Evolutionary conservation across 306 rosid species (phyloP), one percentile per base, ranked within the genome.

Genomic region (Ochetophila trinervis): DNA sequence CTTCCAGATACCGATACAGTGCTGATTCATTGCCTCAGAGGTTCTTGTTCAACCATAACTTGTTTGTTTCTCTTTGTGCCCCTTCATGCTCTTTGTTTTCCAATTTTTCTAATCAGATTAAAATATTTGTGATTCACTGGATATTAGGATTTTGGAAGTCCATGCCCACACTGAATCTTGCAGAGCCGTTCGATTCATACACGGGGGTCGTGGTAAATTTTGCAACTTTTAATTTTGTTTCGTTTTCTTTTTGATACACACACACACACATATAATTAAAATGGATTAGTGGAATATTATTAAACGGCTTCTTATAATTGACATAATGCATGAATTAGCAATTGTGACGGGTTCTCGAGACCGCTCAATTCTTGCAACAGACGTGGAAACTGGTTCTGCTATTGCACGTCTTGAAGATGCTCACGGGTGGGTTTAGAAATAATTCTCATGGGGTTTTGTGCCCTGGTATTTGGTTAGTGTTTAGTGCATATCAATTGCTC

Each of bases 291-390:
- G 51, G 17, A 14, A 2, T 17, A 16, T 50, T 49, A 4, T 15
- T 16, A 16, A 49, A 4, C 8, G 53, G 53, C 17, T 49, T 50
- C 54, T 50, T 21, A 50, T 50, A n/a, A 16, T 50, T 50, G 6
- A 2, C 17, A 19, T 50, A 2, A 45, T 15, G 10, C 5, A 15
- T 16, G 9, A 15, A 15, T 65, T 64, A 91, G 97, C 87, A 2
- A 70, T 91, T 66, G 66, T 87, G 88, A 87, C 97, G 57, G 95
- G 95, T 35, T 91, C 97, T 58, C 92, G 90, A 0, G 95, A 91
- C 83, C 73, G 73, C 74, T 87, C 97, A 17, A 86, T 91, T 75
- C 79, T 86, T 30, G 88, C 97, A 42, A 84, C 93, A 0, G 93
- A 91, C 71, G 91, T 91, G 60, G 97, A 91, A 80, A 87, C 97